Percentiles rank a stretch among this genome's conserved stretches.
phyloP scores from a whole-genome alignment of 176 grass and related monocot species.

The Cenchrus purpureus region DNA sequence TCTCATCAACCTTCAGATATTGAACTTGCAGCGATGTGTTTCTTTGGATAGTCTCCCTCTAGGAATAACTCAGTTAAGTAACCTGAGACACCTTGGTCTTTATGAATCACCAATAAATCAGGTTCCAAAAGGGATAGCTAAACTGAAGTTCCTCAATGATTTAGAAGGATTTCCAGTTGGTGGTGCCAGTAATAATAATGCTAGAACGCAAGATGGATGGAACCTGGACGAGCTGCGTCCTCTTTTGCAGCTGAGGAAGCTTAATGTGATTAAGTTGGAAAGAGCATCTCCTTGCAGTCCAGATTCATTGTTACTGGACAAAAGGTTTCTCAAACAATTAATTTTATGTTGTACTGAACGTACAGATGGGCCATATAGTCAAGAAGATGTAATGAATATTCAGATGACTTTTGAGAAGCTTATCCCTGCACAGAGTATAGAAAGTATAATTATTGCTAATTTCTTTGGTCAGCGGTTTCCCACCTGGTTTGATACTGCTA shows the following conservation, averaged over 20 bases:
- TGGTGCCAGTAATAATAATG: not conserved
- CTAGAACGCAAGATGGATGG: too few species aligned
- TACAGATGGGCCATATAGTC: not conserved
- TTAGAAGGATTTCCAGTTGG: not conserved
- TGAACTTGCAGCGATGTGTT: not conserved
- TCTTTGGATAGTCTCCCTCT: not conserved
- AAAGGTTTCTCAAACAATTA: not conserved
- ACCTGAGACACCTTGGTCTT: slow-evolving; percentile 20
- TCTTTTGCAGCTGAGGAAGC: not conserved
- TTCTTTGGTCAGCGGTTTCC: slow-evolving; percentile 26
- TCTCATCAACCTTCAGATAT: slow-evolving; percentile 25
- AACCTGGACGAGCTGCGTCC: not conserved
- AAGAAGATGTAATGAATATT: not conserved
- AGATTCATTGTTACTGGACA: not conserved
- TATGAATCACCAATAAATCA: not conserved
- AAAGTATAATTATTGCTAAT: not conserved
- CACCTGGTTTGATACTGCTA: not conserved
- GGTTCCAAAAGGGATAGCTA: not conserved
- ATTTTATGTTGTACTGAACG: not conserved
- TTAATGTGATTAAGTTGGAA: too few species aligned
- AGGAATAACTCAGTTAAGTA: not conserved
- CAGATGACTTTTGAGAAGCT: slow-evolving; percentile 32
- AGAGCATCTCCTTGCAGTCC: too few species aligned
- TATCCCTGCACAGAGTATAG: slow-evolving; percentile 17
- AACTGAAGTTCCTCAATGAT: slow-evolving; percentile 11